Conservation (phyloP, 1,139 yeast genomes). For the Lipomyces yarrowii region DNA sequence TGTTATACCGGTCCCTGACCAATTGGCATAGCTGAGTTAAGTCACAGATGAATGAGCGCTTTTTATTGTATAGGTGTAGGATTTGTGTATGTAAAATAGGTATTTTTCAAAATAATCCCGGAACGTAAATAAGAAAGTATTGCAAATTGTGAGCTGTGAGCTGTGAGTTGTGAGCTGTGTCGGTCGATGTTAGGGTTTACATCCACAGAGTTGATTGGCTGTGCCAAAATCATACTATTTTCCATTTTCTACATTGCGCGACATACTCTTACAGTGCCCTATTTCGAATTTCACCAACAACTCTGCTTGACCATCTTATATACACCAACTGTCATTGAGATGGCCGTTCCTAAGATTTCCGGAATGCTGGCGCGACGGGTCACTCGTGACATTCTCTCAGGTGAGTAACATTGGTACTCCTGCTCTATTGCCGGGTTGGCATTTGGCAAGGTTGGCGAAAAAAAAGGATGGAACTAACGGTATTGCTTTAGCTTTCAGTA, state of each 20-base stretch:
- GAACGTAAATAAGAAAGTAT: too few species aligned
- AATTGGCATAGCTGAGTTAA: neutral
- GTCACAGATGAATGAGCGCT: neutral
- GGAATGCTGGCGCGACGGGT: constrained; percentile 84
- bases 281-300: neutral
- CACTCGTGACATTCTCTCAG: constrained; percentile 75
- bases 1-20: neutral
- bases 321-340: constrained; percentile 39
- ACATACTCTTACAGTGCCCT: neutral
- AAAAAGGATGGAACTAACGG: neutral
- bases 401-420: constrained; percentile 41
- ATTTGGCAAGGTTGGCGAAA: too few species aligned
- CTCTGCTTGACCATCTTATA: neutral
- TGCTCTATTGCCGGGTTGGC: neutral
- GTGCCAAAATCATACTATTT: neutral
- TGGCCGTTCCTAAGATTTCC: constrained; percentile 89
- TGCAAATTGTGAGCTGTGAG: neutral
- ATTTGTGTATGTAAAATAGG: neutral
- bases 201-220: neutral
- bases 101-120: neutral
- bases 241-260: neutral
- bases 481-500: constrained; percentile 1
- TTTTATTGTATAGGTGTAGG: neutral
- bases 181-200: neutral
- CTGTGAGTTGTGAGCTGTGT: neutral